Evolutionary conservation across 768 basidiomycete species (phyloP), one percentile per base, ranked within the genome.

Genomic region (Tricholoma terreum): DNA sequence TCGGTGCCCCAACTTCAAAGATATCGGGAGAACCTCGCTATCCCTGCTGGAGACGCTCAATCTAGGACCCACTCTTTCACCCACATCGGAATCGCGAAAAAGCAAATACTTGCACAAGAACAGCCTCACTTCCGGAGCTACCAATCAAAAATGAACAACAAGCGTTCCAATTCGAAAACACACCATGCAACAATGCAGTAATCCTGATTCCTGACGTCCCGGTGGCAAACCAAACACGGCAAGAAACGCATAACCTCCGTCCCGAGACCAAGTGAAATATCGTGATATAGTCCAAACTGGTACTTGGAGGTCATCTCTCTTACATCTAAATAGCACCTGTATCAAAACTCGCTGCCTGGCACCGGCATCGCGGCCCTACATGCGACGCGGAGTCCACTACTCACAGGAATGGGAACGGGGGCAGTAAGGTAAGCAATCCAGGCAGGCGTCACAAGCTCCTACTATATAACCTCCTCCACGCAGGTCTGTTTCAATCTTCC

Each of bases 301-400:
- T 10, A 9, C 34, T 9, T 24, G 14, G 12, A 27, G 45, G 24
- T 14, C 45, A 27, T 27, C 24, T 27, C 6, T 3, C 2, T 27
- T 6, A 27, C 24, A 6, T 27, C 24, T 6, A 27, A 27, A 27
- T 27, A 3, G 3, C 24, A 27, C 24, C 24, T 27, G 24, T 27
- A 27, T 27, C 24, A 27, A 27, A 3, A 27, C 24, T 27, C 24
- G 24, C 2, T 27, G 24, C 24, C 54, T 61, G 54, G 57, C 52
- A 50, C 58, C 58, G 63, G 65, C 55, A 57, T 58, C 40, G 60
- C 61, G 60, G 62, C 42, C 60, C 55, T 62, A 52, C 63, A 58
- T 59, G 60, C 50, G 50, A 50, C 48, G 38, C 33, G 42, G 24
- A 49, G 56, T 17, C 14, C 19, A 11, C 52, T 15, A 43, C 21